Conservation (phyloP, 139 green algal species). For the Chlamydomonas applanata region DNA sequence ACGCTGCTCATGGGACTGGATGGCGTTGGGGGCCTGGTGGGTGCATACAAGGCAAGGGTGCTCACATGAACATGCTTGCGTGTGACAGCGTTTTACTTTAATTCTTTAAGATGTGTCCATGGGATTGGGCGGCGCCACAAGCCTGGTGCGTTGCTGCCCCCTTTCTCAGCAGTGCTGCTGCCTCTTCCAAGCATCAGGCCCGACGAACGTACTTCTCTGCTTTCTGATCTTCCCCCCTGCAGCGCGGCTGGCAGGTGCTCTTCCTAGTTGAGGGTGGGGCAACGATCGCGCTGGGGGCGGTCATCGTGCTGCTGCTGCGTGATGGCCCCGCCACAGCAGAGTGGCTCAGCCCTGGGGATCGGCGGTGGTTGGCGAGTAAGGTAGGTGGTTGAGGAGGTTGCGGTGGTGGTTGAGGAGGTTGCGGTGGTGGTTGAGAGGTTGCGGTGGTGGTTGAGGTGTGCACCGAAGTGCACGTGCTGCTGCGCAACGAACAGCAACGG, state of each 20-base stretch:
- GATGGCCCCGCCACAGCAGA: neutral
- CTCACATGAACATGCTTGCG: no score
- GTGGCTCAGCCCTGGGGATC: constrained; percentile 28
- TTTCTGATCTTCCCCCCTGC: neutral
- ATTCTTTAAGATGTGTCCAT: no score
- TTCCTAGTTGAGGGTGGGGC: constrained; percentile 59
- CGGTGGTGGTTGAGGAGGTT: no score
- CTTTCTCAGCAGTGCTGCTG: no score
- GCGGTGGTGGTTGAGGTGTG: no score
- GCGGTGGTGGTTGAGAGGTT: no score
- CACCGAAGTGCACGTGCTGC: no score
- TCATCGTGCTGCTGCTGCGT: constrained; percentile 19
- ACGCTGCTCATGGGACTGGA: constrained; percentile 49
- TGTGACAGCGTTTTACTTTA: no score
- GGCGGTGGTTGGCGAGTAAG: constrained; percentile 23
- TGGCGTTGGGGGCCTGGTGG: constrained; percentile 14
- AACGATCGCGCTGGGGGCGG: constrained; percentile 20
- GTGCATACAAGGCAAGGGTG: no score
- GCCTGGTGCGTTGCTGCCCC: constrained; percentile 17
- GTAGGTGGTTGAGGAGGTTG: neutral
- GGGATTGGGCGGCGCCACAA: constrained; percentile 30
- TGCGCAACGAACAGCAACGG: no score
- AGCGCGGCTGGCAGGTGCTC: constrained; percentile 66
- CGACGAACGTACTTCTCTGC: neutral
- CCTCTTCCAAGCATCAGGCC: no score